phyloP scores from a whole-genome alignment of 1,284 basidiomycete species.

The Austroboletus novae-zelandiae region DNA sequence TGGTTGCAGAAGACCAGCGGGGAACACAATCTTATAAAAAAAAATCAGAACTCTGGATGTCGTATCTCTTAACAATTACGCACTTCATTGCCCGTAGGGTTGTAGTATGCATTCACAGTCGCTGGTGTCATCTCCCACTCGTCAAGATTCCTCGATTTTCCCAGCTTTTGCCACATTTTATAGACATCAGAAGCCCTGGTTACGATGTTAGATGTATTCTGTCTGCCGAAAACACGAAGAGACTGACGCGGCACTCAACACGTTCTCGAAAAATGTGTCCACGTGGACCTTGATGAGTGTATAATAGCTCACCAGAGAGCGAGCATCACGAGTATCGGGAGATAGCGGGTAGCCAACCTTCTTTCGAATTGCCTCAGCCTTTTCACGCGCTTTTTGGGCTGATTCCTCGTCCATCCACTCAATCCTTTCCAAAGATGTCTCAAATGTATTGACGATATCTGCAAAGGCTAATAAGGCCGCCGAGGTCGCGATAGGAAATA shows the following conservation, averaged over 20 bases:
- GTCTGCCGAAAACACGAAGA: background rate
- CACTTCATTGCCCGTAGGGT: constrained; percentile 78
- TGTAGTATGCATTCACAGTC: constrained; percentile 79
- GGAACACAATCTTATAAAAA: constrained; percentile 83
- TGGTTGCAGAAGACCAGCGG: constrained; percentile 90
- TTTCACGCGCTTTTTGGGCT: constrained; percentile 79
- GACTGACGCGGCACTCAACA: constrained; percentile 62
- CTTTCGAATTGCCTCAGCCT: constrained; percentile 79
- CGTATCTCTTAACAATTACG: constrained; percentile 1
- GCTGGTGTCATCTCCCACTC: constrained; percentile 91
- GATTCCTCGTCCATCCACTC: constrained; percentile 93
- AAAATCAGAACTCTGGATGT: background rate
- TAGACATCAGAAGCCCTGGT: constrained; percentile 54
- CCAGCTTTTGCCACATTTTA: constrained; percentile 76
- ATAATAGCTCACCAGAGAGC: constrained; percentile 78
- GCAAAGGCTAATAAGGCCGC: constrained; percentile 3
- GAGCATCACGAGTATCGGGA: constrained; percentile 77
- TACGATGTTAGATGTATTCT: constrained; percentile 4
- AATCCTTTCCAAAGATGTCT: constrained; percentile 71
- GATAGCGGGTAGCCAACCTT: constrained; percentile 89
- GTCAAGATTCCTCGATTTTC: constrained; percentile 67
- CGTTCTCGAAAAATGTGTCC: constrained; percentile 83
- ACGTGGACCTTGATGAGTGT: constrained; percentile 60
- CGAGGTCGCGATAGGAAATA: background rate
- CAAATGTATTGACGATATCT: constrained; percentile 86